These are phyloP conservation scores for Teratosphaeria zuluensis DNA, from an alignment of 2,329 filamentous ascomycete genomes.

Conservation along the genomic window DNA sequence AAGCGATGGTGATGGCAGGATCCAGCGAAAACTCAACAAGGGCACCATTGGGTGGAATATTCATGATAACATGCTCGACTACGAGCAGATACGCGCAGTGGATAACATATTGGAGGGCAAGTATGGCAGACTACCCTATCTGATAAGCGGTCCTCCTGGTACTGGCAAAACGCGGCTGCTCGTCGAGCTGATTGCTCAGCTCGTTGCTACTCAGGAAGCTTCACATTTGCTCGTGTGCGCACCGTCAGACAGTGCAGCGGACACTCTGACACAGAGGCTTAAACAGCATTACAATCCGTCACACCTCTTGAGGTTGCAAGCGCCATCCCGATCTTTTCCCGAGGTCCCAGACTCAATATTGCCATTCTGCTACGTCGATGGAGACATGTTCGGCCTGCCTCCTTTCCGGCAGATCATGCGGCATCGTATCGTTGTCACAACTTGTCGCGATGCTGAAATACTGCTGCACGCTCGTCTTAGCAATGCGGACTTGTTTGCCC, in stretches of 20 bases:
- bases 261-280: conserved; percentile 17
- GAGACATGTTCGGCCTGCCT: conserved; percentile 17
- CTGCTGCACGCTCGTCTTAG: too few species aligned
- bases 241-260: conserved; percentile 18
- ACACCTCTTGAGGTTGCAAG: conserved; percentile 14
- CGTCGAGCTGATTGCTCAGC: conserved; percentile 33
- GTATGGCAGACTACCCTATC: conserved; percentile 38
- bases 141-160: conserved; percentile 42
- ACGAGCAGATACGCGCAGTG: conserved; percentile 39
- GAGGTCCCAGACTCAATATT: conserved; percentile 17
- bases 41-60: conserved; percentile 26
- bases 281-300: conserved; percentile 9
- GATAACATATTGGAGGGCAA: conserved; percentile 30
- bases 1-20: conserved; percentile 24
- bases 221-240: conserved; percentile 16
- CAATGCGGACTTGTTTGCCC: conserved; percentile 13
- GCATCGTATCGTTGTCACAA: too few species aligned
- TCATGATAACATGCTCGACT: conserved; percentile 36
- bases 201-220: conserved; percentile 4
- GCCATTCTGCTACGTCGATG: conserved; percentile 16
- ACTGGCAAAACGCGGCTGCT: conserved; percentile 45
- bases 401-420: too few species aligned
- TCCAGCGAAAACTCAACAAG: conserved; percentile 31
- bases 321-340: conserved; percentile 15
- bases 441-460: too few species aligned